Evolutionary conservation across 1,139 yeast species (phyloP), one percentile per base, ranked within the genome.

Genomic region (Candida mesenterica): DNA sequence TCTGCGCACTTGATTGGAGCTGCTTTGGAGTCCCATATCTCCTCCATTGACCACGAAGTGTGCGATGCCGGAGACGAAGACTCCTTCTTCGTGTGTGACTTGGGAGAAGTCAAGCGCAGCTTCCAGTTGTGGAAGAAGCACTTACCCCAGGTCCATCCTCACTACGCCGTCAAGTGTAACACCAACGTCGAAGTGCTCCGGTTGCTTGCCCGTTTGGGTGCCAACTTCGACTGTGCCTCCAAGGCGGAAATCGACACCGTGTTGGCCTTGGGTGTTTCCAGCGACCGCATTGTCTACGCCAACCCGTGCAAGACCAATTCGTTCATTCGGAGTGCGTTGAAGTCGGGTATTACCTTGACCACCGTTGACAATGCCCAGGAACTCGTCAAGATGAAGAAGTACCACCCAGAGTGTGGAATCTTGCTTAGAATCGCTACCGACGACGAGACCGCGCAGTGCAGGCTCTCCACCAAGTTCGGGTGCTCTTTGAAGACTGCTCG

Each of bases 151-250:
- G 81, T 92, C 31, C 75, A 76, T 38, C 96, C 97, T 22, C 81
- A 72, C 59, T 92, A 89, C 61, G 97, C 98, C 17, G 94, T 92
- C 49, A 92, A 92, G 63, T 92, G 97, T 66, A 92, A 92, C 66
- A 86, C 90, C 33, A 81, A 88, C 56, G 47, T 65, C 5, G 65
- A 67, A 40, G 79, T 92, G 13, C 60, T 92, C 43, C 59, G 65
- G 38, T 59, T 73, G 30, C 68, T 92, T 46, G 79, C 77, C 12
- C 45, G 62, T 2, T 59, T 81, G 45, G 95, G 92, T 12, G 74
- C 80, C 38, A 85, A 85, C 42, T 92, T 92, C 57, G 98, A 92
- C 59, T 92, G 98, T 65, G 97, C 97, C 10, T 87, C 96, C 23
- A 81, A 84, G 55, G 72, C 74, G 45, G 98, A 92, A 63, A 87